These are phyloP conservation scores for Vaccinium darrowii DNA, from an alignment of 148 eudicot genomes.

Conservation along the genomic window DNA sequence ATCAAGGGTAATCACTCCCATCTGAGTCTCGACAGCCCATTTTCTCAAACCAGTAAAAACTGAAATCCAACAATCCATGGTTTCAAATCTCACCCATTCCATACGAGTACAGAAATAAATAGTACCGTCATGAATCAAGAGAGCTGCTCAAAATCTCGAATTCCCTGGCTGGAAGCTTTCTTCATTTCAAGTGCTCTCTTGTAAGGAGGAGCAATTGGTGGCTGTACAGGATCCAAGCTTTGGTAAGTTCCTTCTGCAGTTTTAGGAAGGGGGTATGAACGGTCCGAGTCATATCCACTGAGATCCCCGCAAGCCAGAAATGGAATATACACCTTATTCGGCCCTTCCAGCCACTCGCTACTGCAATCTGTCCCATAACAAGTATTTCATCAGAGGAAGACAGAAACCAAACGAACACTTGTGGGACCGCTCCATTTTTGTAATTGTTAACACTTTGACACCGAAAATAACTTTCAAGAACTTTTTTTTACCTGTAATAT, in stretches of 20 bases:
- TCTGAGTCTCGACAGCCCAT: not conserved
- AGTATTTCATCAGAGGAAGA: not conserved
- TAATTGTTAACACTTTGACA: not conserved
- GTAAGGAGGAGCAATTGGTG: constrained; percentile 97
- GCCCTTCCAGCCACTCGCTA: constrained; percentile 94
- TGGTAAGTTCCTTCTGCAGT: constrained; percentile 70
- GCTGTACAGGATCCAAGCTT: constrained; percentile 91
- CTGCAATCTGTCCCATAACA: constrained; percentile 65
- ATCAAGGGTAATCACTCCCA: not conserved
- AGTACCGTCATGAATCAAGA: constrained; percentile 37
- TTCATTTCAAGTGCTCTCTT: constrained; percentile 92
- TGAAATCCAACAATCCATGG: not conserved
- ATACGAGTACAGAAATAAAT: not conserved
- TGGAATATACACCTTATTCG: constrained; percentile 86
- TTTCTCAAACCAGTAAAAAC: not conserved
- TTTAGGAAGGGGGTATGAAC: constrained; percentile 87
- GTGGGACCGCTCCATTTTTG: not conserved
- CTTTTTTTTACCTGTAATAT: not conserved
- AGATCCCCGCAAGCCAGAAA: constrained; percentile 98
- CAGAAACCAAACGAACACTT: not conserved
- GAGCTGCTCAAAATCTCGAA: constrained; percentile 51
- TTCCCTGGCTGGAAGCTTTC: constrained; percentile 79
- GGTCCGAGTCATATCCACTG: constrained; percentile 89
- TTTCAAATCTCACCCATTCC: not conserved
- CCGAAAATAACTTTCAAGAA: not conserved